Percentiles rank a stretch among this genome's conserved stretches.
These are phyloP conservation scores for Chondrostereum purpureum DNA, from an alignment of 1,284 basidiomycete species.

Conservation along the genomic window DNA sequence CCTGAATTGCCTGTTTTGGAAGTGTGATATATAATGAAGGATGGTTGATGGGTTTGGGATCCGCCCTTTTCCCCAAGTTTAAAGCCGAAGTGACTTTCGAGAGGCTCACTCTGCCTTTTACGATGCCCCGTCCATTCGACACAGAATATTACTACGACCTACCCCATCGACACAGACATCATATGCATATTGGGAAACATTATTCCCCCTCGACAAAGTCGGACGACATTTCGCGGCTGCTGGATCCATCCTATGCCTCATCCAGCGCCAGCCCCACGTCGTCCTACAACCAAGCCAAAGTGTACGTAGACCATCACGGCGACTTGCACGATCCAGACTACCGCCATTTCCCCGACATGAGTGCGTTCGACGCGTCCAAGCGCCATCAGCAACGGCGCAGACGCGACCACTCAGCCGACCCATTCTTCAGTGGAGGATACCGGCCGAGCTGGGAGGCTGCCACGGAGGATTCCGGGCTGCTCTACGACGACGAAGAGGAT, in stretches of 20 bases:
- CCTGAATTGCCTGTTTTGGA: background rate
- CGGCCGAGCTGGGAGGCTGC: constrained; percentile 1
- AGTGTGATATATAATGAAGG: background rate
- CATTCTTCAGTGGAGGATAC: constrained; percentile 10
- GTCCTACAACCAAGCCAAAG: constrained; percentile 21
- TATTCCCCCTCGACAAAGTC: background rate
- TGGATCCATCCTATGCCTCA: constrained; percentile 2
- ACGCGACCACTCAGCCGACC: constrained; percentile 13
- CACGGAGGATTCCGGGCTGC: constrained; percentile 8
- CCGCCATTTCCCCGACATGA: constrained; percentile 49
- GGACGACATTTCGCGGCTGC: constrained; percentile 1
- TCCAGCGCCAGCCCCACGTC: constrained; percentile 8
- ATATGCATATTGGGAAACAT: background rate
- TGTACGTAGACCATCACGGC: constrained; percentile 55
- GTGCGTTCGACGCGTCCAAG: constrained; percentile 18
- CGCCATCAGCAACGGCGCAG: constrained; percentile 14
- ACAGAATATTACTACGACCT: background rate
- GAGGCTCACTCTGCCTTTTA: background rate
- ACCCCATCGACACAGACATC: background rate
- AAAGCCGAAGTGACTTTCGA: background rate
- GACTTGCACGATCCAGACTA: constrained; percentile 65
- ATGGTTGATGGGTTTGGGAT: background rate
- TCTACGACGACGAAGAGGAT: background rate
- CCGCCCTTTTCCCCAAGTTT: too few species aligned
- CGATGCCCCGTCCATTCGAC: background rate